phyloP scores from a whole-genome alignment of 2,329 filamentous ascomycete genomes.

The Orbilia brochopaga region DNA sequence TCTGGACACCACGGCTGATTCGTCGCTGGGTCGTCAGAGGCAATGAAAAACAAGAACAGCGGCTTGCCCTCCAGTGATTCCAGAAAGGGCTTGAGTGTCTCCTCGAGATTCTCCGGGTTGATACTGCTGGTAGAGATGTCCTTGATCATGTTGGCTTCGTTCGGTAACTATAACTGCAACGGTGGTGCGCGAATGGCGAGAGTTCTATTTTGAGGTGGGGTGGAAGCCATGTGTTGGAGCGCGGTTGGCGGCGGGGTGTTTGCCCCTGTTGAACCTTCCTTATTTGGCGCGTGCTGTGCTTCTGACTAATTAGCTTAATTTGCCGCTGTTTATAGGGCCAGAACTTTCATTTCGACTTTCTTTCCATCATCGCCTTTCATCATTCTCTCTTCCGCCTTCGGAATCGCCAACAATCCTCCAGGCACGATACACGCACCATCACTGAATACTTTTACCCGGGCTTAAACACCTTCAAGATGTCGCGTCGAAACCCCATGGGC shows the following conservation, averaged over 20 bases:
- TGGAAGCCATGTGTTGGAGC: conserved; percentile 8
- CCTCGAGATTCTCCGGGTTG: background rate
- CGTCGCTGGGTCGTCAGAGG: conserved; percentile 57
- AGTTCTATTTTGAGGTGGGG: background rate
- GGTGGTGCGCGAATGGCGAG: background rate
- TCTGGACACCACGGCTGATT: conserved; percentile 59
- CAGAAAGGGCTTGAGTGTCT: conserved; percentile 17
- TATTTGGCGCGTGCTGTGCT: background rate
- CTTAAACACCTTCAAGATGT: conserved; percentile 28
- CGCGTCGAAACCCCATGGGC: conserved; percentile 60
- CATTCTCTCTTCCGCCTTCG: conserved; percentile 3
- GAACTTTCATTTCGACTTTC: background rate
- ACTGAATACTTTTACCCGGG: background rate
- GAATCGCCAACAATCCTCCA: background rate
- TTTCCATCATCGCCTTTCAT: background rate
- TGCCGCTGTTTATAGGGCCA: background rate
- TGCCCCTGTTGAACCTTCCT: conserved; percentile 6
- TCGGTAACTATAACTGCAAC: background rate
- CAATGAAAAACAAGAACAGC: conserved; percentile 58
- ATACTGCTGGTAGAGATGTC: background rate
- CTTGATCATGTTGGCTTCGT: background rate
- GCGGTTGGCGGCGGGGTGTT: conserved; percentile 5
- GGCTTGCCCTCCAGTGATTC: conserved; percentile 7
- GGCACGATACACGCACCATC: background rate
- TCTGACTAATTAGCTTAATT: conserved; percentile 10